Evolutionary conservation across 2,329 filamentous ascomycete species (phyloP).

Genomic region (Zasmidium citrigriseum): DNA sequence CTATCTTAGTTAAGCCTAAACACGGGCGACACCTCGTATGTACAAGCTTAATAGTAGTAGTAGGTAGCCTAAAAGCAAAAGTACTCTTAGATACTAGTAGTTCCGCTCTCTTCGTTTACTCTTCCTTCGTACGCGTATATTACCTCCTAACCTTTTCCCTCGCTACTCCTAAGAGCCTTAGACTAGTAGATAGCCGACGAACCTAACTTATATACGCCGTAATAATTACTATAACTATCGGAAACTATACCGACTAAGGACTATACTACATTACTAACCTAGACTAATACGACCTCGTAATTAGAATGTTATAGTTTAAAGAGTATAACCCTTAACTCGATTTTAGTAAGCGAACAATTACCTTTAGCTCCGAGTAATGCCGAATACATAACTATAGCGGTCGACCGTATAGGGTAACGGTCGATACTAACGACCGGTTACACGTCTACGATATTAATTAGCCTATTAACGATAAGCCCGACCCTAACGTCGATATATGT

Average conservation of each 20-base stretch:
- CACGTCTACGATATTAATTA: too few relatives aligned
- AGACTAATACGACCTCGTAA: neutral
- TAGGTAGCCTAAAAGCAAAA: neutral
- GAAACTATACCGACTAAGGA: neutral
- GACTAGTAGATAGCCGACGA: neutral
- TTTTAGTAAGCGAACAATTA: neutral
- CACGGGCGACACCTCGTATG: neutral
- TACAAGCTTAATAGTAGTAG: neutral
- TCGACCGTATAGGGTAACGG: neutral
- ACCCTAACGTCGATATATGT: too few relatives aligned
- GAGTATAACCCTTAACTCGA: neutral
- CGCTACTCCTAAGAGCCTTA: neutral
- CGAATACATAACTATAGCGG: neutral
- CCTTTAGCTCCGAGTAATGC: neutral
- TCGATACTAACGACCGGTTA: too few relatives aligned
- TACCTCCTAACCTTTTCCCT: neutral
- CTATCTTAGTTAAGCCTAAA: neutral
- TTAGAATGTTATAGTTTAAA: neutral
- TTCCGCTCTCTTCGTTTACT: neutral
- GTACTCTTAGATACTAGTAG: neutral
- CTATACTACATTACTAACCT: neutral
- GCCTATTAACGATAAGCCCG: too few relatives aligned
- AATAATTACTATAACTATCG: neutral
- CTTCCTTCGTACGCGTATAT: neutral
- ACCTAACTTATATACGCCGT: neutral